Evolutionary conservation across 352 stramenopile species (phyloP), one percentile per base, ranked within the genome.

Genomic region (Peronospora belbahrii): DNA sequence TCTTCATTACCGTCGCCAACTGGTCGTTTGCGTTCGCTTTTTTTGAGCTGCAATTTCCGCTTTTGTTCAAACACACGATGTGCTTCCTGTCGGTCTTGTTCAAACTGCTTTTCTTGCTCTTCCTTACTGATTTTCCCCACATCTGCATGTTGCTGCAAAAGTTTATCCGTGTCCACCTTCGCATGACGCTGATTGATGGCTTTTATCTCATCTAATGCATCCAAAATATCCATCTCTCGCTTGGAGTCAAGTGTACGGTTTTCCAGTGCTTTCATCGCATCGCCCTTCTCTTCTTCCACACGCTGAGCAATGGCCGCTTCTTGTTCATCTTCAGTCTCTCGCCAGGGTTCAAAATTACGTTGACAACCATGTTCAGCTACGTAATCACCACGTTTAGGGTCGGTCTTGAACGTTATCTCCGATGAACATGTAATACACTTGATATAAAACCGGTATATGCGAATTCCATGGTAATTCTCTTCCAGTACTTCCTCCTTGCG

Each of bases 301-400:
- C 75, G 65, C 52, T 92, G 51, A 45, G 79, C 64, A 10, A 80
- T 17, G n/a, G 80, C 78, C 6, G 74, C 77, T 34, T 88, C 69
- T 49, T 91, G 59, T 23, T 83, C 67, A 37, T 76, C 70, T 48
- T 87, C 61, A 0, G 51, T 94, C 61, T 99, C 94, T 25, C 95
- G 87, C 82, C 95, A 98, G 0, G 95, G 78, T 63, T 99, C 96
- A 74, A 98, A 99, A 58, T 98, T 98, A 40, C 96, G 76, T 31
- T 94, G 97, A 24, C 88, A 97, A 18, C 96, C 97, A 40, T 83
- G 85, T 70, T 99, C 97, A 23, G 97, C 92, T 51, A 96, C 91
- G 62, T 99, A 99, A 58, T 99, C 95, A 11, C 86, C 82, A 63
- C 98, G 97, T 59, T 99, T 88, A 1, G 97, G 97, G 78, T 99